phyloP scores from a whole-genome alignment of 441 rosid species.

The Populus trichocarpa region DNA sequence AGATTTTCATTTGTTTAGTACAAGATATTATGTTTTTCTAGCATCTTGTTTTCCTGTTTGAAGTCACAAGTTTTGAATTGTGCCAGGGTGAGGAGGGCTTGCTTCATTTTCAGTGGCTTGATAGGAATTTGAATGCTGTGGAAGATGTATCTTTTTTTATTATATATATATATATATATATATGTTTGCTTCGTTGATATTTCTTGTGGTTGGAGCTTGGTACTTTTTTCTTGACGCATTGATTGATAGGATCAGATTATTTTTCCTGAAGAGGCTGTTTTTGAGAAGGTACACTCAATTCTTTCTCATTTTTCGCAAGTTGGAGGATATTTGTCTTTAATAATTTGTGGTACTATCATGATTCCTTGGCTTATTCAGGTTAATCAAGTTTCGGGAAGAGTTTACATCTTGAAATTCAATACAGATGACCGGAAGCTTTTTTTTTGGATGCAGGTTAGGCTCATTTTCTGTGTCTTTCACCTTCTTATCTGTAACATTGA shows the following conservation, averaged over 20 bases:
- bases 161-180: neutral
- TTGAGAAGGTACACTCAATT: slow-evolving; percentile 69
- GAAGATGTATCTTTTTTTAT: slow-evolving; percentile 72
- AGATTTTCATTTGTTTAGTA: neutral
- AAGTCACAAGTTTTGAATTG: neutral
- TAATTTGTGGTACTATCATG: neutral
- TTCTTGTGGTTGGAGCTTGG: neutral
- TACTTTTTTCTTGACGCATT: slow-evolving; percentile 49
- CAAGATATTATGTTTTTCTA: neutral
- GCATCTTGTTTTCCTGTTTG: neutral
- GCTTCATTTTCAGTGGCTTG: slow-evolving; percentile 93
- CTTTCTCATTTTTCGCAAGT: neutral
- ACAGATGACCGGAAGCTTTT: slow-evolving; percentile 82
- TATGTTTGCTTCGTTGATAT: neutral
- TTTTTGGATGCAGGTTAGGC: slow-evolving; percentile 90
- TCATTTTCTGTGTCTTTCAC: slow-evolving; percentile 9
- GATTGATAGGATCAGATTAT: slow-evolving; percentile 78
- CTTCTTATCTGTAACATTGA: slow-evolving; percentile 9
- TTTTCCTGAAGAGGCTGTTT: slow-evolving; percentile 89
- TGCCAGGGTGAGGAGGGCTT: slow-evolving; percentile 87
- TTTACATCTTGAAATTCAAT: slow-evolving; percentile 81
- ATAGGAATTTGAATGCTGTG: slow-evolving; percentile 55
- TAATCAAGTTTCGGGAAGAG: slow-evolving; percentile 84
- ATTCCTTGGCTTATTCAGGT: slow-evolving; percentile 43
- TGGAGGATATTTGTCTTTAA: neutral